Base-by-base conservation (phyloP, 2,329 filamentous ascomycete species). In the Cercospora sp. region DNA sequence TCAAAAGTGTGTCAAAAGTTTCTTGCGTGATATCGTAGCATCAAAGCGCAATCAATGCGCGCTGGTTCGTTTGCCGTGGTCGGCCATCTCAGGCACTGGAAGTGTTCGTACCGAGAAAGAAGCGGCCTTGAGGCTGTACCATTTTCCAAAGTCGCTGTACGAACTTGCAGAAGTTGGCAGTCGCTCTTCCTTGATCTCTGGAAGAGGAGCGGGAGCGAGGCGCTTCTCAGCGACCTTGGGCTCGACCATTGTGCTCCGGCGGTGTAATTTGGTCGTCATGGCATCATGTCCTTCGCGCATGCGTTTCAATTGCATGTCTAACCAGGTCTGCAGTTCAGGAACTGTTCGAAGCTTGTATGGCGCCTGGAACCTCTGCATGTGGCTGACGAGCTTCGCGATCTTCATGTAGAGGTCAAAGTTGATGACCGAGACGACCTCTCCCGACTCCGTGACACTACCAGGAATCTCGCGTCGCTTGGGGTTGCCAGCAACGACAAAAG, bases 331-430 rank as follows among this genome's bases (percentile, higher is more conserved):
- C 78, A 99, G 86, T 74, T 98, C 94, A 0, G 91, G 88, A 3
- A 98, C 84, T 76, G 95, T 91, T 1, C 87, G 86, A 18, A 99
- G 86, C 6, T 90, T 88, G 79, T 98, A 98, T 0, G 94, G 93
- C 20, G 97, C 92, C 80, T 99, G 95, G 83, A 98, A 98, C 18
- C 94, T 90, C 79, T 99, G 95, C 7, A 99, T 87, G 75, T 98
- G 94, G 71, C 92, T 92, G 75, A 99, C 97, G 77, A 98, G 96
- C 80, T 94, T 95, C 57, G 94, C 94, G 2, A 94, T 98, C 73
- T 93, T 92, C 75, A 89, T 91, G 78, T 98, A 93, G 82, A 98
- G 98, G 84, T 98, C 94, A 75, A 97, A 98, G 81, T 99, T 99
- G 84, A 99, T 93, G 33, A 98, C 92, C 0, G 89, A 88, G 75